Percentiles rank a stretch among this genome's conserved stretches.
These are phyloP conservation scores for Elongisporangium prolatum DNA, from an alignment of 352 stramenopile genomes.

Conservation along the genomic window DNA sequence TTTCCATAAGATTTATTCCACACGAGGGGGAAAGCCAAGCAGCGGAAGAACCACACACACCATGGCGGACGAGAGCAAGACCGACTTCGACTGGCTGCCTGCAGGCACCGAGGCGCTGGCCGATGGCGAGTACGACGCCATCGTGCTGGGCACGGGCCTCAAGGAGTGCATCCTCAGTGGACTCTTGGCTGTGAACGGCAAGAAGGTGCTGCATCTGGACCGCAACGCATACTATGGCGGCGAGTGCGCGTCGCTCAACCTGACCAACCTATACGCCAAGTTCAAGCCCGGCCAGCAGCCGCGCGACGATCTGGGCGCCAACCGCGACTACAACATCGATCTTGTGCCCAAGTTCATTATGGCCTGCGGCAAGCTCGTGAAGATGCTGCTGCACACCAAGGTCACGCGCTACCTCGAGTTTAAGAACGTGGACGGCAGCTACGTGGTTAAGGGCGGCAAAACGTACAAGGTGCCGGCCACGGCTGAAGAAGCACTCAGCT, in stretches of 20 bases:
- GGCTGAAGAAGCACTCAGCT: slow-evolving; percentile 93
- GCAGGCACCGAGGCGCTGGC: slow-evolving; percentile 93
- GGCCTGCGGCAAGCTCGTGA: slow-evolving; percentile 99
- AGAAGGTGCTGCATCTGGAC: slow-evolving; percentile 97
- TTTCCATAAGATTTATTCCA: slow-evolving; percentile 2
- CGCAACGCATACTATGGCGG: slow-evolving; percentile 98
- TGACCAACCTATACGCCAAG: slow-evolving; percentile 97
- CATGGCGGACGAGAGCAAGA: slow-evolving; percentile 68
- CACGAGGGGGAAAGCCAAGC: slow-evolving; percentile 1
- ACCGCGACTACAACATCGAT: slow-evolving; percentile 99
- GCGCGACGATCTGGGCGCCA: slow-evolving; percentile 87
- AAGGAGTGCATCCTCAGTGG: slow-evolving; percentile 99
- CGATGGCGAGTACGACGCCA: slow-evolving; percentile 99
- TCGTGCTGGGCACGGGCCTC: slow-evolving; percentile 98
- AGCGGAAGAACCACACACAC: slow-evolving; percentile 6
- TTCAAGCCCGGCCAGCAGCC: slow-evolving; percentile 78
- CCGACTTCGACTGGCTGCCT: slow-evolving; percentile 93
- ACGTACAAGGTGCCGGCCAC: slow-evolving; percentile 98
- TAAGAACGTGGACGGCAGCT: slow-evolving; percentile 98
- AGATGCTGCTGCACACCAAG: slow-evolving; percentile 97
- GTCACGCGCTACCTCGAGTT: slow-evolving; percentile 99
- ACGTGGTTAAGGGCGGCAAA: slow-evolving; percentile 97
- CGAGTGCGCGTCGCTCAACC: slow-evolving; percentile 97
- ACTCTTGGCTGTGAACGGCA: slow-evolving; percentile 92
- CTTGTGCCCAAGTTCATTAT: slow-evolving; percentile 99